A percentile compares a stretch with the other conserved stretches of the same genome.
Conservation (phyloP, 768 basidiomycete genomes). For the Hypholoma fasciculare region DNA sequence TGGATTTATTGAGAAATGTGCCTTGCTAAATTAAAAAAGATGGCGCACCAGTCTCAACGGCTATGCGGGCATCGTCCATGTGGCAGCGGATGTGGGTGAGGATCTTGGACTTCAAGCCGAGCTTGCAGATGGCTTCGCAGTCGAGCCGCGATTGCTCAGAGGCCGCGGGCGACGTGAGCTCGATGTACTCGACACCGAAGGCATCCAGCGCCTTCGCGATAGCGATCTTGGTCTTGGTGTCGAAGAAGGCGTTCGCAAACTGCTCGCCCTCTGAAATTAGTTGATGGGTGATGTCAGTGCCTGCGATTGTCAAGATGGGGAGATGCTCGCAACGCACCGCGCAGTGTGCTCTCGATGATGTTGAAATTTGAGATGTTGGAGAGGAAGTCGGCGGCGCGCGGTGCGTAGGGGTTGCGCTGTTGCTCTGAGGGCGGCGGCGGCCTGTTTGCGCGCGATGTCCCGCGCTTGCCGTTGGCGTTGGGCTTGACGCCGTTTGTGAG, state of each 20-base stretch:
- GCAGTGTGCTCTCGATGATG: constrained; percentile 95
- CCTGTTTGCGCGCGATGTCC: constrained; percentile 35
- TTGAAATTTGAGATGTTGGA: constrained; percentile 93
- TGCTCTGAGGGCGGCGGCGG: constrained; percentile 35
- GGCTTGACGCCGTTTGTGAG: constrained; percentile 43
- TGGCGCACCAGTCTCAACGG: constrained; percentile 89
- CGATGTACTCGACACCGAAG: constrained; percentile 99
- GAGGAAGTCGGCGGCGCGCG: constrained; percentile 89
- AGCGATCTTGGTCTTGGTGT: constrained; percentile 99
- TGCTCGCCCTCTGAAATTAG: constrained; percentile 85
- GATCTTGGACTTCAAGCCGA: constrained; percentile 94
- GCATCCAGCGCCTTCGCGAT: constrained; percentile 98
- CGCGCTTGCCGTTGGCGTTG: constrained; percentile 44
- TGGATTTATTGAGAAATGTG: background rate
- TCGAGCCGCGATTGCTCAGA: constrained; percentile 93
- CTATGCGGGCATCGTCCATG: constrained; percentile 98
- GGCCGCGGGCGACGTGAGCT: constrained; percentile 96
- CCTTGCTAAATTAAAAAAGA: background rate
- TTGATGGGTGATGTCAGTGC: constrained; percentile 12
- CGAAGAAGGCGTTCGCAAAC: constrained; percentile 99
- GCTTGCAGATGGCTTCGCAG: constrained; percentile 99
- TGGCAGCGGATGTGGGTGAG: constrained; percentile 99
- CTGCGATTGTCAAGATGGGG: constrained; percentile 1
- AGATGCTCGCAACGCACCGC: constrained; percentile 57
- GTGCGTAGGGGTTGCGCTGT: constrained; percentile 78